Percentiles rank a stretch among this genome's conserved stretches.
Evolutionary conservation across 2,329 filamentous ascomycete genomes (phyloP).

Genomic region (Alternaria hordeiaustralica): DNA sequence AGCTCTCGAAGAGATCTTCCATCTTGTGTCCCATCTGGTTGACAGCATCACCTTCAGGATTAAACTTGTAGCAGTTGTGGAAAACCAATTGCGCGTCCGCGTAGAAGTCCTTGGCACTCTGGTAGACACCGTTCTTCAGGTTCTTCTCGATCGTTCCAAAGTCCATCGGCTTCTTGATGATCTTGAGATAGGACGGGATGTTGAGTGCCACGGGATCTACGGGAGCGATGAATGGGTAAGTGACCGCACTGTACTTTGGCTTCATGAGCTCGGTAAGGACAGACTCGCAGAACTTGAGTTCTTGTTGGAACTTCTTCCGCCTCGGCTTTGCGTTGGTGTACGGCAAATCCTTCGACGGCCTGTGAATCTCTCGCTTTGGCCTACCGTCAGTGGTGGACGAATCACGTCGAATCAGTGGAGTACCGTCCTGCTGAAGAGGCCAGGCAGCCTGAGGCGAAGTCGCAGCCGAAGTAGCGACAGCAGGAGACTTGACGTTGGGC

Average conservation of each 20-base stretch:
- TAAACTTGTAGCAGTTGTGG: constrained; percentile 91
- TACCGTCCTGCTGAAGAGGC: constrained; percentile 76
- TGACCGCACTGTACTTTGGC: constrained; percentile 70
- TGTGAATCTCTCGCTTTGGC: constrained; percentile 92
- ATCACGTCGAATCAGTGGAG: constrained; percentile 84
- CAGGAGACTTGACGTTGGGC: constrained; percentile 55
- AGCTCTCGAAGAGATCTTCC: constrained; percentile 74
- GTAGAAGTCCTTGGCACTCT: constrained; percentile 83
- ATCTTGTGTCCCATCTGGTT: constrained; percentile 74
- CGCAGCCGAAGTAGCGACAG: constrained; percentile 44
- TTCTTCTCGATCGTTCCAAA: constrained; percentile 80
- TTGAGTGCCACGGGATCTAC: constrained; percentile 94
- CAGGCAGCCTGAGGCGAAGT: constrained; percentile 64
- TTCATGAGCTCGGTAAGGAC: constrained; percentile 80
- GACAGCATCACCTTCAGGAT: constrained; percentile 77
- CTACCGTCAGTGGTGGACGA: constrained; percentile 79
- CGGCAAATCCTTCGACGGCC: constrained; percentile 87
- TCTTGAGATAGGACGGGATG: constrained; percentile 89
- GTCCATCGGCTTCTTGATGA: constrained; percentile 98
- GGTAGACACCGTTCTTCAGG: constrained; percentile 78
- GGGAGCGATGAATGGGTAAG: constrained; percentile 77
- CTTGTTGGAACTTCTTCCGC: constrained; percentile 86
- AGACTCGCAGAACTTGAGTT: constrained; percentile 88
- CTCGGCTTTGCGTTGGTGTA: constrained; percentile 84
- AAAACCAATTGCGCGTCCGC: constrained; percentile 83